Evolutionary conservation across 1,284 basidiomycete genomes (phyloP), one percentile per base, ranked within the genome.

Genomic region (Irpex sp.): DNA sequence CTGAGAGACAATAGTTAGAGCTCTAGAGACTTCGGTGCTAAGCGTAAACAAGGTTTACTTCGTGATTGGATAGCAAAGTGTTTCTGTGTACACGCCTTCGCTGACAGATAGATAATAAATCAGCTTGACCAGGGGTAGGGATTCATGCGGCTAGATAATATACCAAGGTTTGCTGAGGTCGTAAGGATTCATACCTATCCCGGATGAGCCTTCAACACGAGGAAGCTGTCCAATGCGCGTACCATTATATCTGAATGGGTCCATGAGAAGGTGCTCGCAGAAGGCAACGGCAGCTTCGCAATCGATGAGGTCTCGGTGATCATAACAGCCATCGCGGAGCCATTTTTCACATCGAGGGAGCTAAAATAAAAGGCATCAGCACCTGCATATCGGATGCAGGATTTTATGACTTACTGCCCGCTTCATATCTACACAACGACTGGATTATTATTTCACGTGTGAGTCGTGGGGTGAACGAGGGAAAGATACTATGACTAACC

Each of bases 351-450:
- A 63, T 14, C 62, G 59, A 16, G 56, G 45, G 8, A 61, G 60
- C 60, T 61, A 19, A n/a, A 45, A 45, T 14, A n/a, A 14, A 45
- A 14, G 12, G 39, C 14, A 45, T 45, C n/a, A 45, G 39, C 39
- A 45, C n/a, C 39, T 14, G 39, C n/a, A 45, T 45, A 45, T 14
- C 39, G 39, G 39, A 45, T 45, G 39, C n/a, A 45, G 14, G 14
- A 45, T 14, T n/a, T 54, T 5, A 10, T 8, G 16, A 59, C 60
- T 36, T 65, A 82, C 83, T 73, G 68, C 66, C 49, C 69, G 66
- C 61, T 72, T 73, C 67, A 75, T 73, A 9, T 64, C 64, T 8
- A 74, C 68, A 56, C 73, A 74, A 1, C 66, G 65, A 6, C 70
- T 72, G 53, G 8, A 51, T 18, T 33, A 12, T n/a, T 8, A 51